A percentile compares a stretch with the other conserved stretches of the same genome.
Evolutionary conservation across 108 stramenopile genomes (phyloP).

Genomic region (Parietichytrium sp.): DNA sequence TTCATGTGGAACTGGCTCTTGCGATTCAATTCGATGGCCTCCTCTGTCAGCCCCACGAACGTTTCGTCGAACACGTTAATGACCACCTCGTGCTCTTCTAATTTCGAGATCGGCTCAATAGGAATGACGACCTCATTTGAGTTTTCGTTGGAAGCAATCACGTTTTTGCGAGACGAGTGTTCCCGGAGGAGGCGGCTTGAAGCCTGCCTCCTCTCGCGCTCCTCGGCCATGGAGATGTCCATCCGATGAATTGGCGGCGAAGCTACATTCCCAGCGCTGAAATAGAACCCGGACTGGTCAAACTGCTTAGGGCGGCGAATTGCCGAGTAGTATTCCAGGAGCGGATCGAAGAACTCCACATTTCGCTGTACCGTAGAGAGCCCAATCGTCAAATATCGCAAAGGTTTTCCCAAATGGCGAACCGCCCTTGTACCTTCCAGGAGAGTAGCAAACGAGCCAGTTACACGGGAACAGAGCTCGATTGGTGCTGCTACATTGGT

Average conservation of each 20-base stretch:
- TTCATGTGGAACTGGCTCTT: conserved; percentile 18
- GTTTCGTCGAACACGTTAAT: neutral
- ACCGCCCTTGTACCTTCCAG: neutral
- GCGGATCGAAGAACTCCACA: conserved; percentile 20
- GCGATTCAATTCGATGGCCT: neutral
- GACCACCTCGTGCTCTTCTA: neutral
- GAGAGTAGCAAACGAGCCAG: conserved; percentile 17
- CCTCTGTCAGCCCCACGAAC: neutral
- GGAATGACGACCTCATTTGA: no score
- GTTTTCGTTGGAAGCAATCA: no score
- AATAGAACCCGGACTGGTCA: neutral
- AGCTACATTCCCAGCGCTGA: no score
- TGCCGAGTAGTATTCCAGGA: neutral
- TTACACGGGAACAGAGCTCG: neutral
- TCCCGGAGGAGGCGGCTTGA: no score
- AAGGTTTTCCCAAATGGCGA: neutral
- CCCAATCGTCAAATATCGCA: neutral
- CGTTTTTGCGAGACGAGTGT: no score
- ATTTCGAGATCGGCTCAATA: no score
- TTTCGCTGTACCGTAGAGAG: neutral
- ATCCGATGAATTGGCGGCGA: no score
- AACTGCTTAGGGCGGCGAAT: neutral
- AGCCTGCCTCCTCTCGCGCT: no score
- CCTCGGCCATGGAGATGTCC: no score
- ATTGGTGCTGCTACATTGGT: conserved; percentile 22